Evolutionary conservation across 352 stramenopile species (phyloP).

Genomic region (Halophytophthora batemanensis): DNA sequence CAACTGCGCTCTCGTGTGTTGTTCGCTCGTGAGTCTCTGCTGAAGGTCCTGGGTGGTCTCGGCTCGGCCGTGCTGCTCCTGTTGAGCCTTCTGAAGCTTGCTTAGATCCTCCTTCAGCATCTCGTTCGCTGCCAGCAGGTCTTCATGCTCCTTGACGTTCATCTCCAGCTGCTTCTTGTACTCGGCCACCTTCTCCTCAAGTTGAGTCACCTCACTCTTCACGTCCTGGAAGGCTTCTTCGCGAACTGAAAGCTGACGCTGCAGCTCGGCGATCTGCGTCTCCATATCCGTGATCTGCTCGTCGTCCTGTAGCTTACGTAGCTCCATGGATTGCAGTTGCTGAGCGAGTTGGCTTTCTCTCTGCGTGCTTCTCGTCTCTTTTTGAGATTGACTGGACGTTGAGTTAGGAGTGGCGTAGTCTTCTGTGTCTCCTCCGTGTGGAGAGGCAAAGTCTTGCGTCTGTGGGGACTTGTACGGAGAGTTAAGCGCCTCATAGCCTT

Average conservation of each 20-base stretch:
- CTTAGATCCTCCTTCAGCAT: conserved; percentile 36
- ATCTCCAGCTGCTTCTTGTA: conserved; percentile 21
- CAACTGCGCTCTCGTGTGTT: conserved; percentile 12
- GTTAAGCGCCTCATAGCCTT: conserved; percentile 13
- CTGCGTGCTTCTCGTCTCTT: conserved; percentile 9
- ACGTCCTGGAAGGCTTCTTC: conserved; percentile 18
- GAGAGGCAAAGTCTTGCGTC: conserved; percentile 19
- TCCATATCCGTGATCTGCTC: conserved; percentile 19
- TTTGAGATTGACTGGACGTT: conserved; percentile 12
- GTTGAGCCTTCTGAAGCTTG: background rate
- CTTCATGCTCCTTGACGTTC: conserved; percentile 24
- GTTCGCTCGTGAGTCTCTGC: conserved; percentile 23
- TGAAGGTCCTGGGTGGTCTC: background rate
- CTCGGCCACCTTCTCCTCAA: conserved; percentile 19
- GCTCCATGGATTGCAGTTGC: conserved; percentile 31
- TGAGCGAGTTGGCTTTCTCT: conserved; percentile 10
- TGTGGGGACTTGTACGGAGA: conserved; percentile 16
- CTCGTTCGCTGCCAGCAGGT: conserved; percentile 22
- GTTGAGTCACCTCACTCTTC: conserved; percentile 15
- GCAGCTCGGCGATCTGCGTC: conserved; percentile 17
- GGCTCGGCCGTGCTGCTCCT: too few relatives aligned
- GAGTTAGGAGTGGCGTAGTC: conserved; percentile 15
- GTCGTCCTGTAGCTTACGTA: conserved; percentile 29
- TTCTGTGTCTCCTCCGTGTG: conserved; percentile 11
- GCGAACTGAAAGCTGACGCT: conserved; percentile 22